Conservation (phyloP, 331 rosid species). For the Pyracantha coccinea region DNA sequence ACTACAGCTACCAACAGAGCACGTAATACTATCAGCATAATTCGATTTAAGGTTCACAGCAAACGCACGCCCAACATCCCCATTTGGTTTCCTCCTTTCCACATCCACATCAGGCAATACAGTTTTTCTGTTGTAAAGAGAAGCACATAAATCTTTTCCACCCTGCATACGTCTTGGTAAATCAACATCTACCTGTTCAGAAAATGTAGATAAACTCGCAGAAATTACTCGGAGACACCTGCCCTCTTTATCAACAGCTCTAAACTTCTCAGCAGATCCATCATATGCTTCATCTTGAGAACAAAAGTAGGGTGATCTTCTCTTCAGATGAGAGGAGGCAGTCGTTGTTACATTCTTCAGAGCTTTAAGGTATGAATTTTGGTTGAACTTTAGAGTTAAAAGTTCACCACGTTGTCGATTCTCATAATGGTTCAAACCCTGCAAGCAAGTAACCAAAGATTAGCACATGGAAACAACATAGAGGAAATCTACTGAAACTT, state of each 20-base stretch:
- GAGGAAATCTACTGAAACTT: neutral
- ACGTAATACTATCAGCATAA: constrained; percentile 37
- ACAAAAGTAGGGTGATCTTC: constrained; percentile 30
- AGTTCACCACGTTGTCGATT: constrained; percentile 32
- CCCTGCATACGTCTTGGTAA: constrained; percentile 38
- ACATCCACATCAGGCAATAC: constrained; percentile 28
- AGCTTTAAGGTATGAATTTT: constrained; percentile 28
- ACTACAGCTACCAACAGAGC: constrained; percentile 96
- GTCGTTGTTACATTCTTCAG: constrained; percentile 23
- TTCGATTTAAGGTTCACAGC: constrained; percentile 38
- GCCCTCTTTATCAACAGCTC: constrained; percentile 45
- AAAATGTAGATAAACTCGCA: constrained; percentile 29
- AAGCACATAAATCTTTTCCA: constrained; percentile 37
- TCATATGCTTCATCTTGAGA: constrained; percentile 44
- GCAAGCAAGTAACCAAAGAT: constrained; percentile 20
- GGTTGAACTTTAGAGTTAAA: constrained; percentile 22
- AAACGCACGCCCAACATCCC: constrained; percentile 33
- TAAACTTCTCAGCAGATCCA: constrained; percentile 48
- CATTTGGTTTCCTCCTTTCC: constrained; percentile 42
- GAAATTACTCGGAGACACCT: constrained; percentile 32
- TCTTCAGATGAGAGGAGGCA: constrained; percentile 45
- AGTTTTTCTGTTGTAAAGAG: constrained; percentile 31
- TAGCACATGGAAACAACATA: constrained; percentile 14
- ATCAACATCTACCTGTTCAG: constrained; percentile 34
- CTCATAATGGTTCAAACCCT: constrained; percentile 53